These are phyloP conservation scores for Paramecium sonneborni DNA, from an alignment of 73 alveolate genomes.

Conservation along the genomic window DNA sequence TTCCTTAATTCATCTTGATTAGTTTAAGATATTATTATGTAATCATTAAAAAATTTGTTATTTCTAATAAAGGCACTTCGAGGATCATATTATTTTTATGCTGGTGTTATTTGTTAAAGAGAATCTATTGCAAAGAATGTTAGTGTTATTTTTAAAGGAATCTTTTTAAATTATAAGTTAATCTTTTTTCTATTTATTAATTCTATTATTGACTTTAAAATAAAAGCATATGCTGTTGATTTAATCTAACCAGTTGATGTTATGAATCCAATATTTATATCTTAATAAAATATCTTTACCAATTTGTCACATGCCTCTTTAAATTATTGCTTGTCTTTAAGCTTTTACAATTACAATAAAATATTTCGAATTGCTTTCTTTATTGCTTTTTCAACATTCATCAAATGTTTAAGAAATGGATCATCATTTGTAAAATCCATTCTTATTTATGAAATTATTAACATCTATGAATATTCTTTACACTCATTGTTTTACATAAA, in stretches of 20 bases:
- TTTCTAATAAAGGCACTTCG: conserved; percentile 31
- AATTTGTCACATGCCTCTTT: conserved; percentile 43
- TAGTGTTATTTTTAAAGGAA: conserved; percentile 33
- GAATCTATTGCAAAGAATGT: conserved; percentile 43
- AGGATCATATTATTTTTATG: not conserved
- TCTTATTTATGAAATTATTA: conserved; percentile 31
- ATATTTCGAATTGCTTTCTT: conserved; percentile 38
- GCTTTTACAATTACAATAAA: not conserved
- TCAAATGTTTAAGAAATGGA: conserved; percentile 50
- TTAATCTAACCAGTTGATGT: conserved; percentile 50
- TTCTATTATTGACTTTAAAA: not conserved
- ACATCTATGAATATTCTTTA: not conserved
- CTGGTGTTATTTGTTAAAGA: not conserved
- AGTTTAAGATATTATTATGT: conserved; percentile 2
- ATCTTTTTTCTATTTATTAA: conserved; percentile 39
- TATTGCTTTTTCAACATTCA: conserved; percentile 48
- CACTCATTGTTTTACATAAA: not conserved
- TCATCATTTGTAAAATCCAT: conserved; percentile 59
- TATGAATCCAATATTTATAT: conserved; percentile 42
- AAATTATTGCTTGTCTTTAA: conserved; percentile 1
- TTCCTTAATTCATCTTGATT: conserved; percentile 37
- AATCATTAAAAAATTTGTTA: conserved; percentile 37
- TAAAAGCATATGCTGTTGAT: conserved; percentile 49
- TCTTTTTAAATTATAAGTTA: conserved; percentile 35
- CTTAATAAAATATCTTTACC: conserved; percentile 43